phyloP scores from a whole-genome alignment of 148 eudicot species.

The Cornus kousa region DNA sequence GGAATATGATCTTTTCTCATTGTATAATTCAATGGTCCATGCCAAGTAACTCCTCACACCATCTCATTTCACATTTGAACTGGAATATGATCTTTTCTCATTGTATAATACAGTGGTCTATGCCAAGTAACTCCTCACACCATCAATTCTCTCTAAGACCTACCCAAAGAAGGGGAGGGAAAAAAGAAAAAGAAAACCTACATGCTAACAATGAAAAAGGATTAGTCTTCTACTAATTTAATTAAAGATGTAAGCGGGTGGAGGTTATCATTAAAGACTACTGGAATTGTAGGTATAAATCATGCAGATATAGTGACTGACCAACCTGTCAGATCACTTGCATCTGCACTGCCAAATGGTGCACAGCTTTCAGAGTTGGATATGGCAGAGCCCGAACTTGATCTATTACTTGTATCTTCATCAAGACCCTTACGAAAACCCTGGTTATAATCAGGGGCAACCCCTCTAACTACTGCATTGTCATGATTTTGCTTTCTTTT shows the following conservation, averaged over 20 bases:
- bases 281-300: background rate
- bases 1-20: slow-evolving; percentile 5
- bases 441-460: slow-evolving; percentile 38
- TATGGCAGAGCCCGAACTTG: slow-evolving; percentile 96
- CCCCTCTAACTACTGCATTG: slow-evolving; percentile 24
- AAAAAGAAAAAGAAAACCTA: background rate
- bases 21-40: background rate
- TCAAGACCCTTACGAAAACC: slow-evolving; percentile 52
- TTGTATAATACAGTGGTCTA: no score
- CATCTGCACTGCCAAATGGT: slow-evolving; percentile 77
- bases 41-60: background rate
- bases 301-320: slow-evolving; percentile 1
- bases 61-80: background rate
- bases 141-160: no score
- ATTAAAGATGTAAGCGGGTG: background rate
- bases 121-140: no score
- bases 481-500: slow-evolving; percentile 71
- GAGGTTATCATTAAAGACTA: background rate
- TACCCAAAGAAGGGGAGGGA: no score
- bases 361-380: slow-evolving; percentile 95
- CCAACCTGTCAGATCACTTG: slow-evolving; percentile 89
- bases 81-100: no score
- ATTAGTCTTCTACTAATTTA: background rate
- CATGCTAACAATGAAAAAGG: background rate
- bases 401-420: slow-evolving; percentile 89